Evolutionary conservation across 805 yeast genomes (phyloP).

Genomic region (Yamadazyma ubonensis): DNA sequence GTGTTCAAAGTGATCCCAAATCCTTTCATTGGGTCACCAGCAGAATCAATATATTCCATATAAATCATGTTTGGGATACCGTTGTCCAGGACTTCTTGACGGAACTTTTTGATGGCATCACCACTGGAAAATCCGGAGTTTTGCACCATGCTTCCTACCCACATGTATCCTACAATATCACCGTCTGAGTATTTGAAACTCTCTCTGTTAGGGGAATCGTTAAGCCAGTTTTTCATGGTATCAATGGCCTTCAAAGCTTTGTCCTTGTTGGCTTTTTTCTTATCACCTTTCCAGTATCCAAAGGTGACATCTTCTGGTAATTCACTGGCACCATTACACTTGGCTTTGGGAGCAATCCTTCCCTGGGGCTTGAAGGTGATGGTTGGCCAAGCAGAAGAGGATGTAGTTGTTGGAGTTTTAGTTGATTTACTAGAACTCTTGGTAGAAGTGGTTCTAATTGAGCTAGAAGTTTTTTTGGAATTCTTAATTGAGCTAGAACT

Average conservation of each 20-base stretch:
- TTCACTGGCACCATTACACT: slow-evolving; percentile 9
- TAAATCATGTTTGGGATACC: slow-evolving; percentile 15
- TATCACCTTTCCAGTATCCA: slow-evolving; percentile 14
- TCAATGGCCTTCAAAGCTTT: slow-evolving; percentile 11
- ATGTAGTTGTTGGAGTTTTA: background rate
- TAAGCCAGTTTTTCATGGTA: slow-evolving; percentile 10
- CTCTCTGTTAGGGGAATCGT: slow-evolving; percentile 10
- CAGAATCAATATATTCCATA: slow-evolving; percentile 14
- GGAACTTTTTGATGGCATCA: slow-evolving; percentile 7
- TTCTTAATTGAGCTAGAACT: no score
- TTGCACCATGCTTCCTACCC: slow-evolving; percentile 18
- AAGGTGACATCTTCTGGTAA: slow-evolving; percentile 9
- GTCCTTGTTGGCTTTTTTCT: slow-evolving; percentile 10
- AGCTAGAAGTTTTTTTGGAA: no score
- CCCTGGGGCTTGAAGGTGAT: no score
- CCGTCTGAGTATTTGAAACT: slow-evolving; percentile 8
- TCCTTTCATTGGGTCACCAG: slow-evolving; percentile 13
- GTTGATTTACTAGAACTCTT: background rate
- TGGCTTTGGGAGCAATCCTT: no score
- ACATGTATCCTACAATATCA: slow-evolving; percentile 16
- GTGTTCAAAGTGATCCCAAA: slow-evolving; percentile 16
- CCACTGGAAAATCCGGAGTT: slow-evolving; percentile 14
- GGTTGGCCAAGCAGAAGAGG: background rate
- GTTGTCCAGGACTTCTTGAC: slow-evolving; percentile 12
- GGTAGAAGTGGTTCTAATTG: background rate